A percentile compares a stretch with the other conserved stretches of the same genome.
Conservation (phyloP, 257 asterid species). For the Penstemon barbatus region DNA sequence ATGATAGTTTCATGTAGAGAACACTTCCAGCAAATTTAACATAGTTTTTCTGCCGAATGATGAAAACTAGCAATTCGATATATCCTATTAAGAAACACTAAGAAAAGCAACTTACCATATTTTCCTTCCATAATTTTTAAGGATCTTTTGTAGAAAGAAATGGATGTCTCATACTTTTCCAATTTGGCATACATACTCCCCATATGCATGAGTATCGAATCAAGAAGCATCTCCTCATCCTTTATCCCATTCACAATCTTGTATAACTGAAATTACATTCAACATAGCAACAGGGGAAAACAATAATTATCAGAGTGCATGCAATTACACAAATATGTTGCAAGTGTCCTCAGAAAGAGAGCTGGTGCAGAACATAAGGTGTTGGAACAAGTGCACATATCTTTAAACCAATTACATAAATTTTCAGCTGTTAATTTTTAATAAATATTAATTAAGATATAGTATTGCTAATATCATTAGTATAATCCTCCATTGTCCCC, state of each 20-base stretch:
- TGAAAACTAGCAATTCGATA: conserved; percentile 3
- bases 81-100: conserved; percentile 9
- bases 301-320: conserved; percentile 18
- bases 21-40: neutral
- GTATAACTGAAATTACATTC: no score
- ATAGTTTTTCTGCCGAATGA: conserved; percentile 19
- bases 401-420: no score
- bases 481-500: conserved; percentile 9
- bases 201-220: conserved; percentile 83
- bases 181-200: conserved; percentile 71
- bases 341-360: neutral
- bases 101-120: conserved; percentile 50
- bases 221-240: conserved; percentile 51
- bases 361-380: no score
- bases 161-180: conserved; percentile 59
- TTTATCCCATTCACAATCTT: no score
- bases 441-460: no score
- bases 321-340: conserved; percentile 18
- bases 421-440: neutral
- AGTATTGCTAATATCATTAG: no score
- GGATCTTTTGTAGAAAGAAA: conserved; percentile 55
- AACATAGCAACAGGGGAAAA: neutral
- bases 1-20: conserved; percentile 10
- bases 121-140: conserved; percentile 54
- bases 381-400: no score